Percentiles rank a stretch among this genome's conserved stretches.
Evolutionary conservation across 139 green algal genomes (phyloP).

Genomic region (Yamagishiella unicocca): DNA sequence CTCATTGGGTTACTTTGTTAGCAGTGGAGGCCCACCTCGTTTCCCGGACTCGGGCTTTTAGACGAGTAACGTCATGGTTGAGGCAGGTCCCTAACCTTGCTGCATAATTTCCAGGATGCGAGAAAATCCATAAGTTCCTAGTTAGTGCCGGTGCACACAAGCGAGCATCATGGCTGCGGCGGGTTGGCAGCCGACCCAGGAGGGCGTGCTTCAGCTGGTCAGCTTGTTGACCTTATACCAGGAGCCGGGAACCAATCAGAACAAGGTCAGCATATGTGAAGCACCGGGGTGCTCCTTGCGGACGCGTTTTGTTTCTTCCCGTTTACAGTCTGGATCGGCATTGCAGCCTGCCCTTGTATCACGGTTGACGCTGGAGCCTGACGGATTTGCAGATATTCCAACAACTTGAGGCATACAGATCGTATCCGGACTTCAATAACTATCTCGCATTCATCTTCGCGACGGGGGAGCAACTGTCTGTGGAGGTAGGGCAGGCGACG

Average conservation of each 20-base stretch:
- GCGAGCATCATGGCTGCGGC: conserved; percentile 19
- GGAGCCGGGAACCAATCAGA: conserved; percentile 87
- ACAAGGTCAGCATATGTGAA: conserved; percentile 61
- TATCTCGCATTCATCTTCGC: conserved; percentile 95
- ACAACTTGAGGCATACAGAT: conserved; percentile 84
- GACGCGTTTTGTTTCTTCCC: neutral
- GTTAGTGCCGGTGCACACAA: too few relatives aligned
- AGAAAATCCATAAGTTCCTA: too few relatives aligned
- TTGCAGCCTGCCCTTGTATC: neutral
- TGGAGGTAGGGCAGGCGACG: conserved; percentile 70
- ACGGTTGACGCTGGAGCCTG: neutral
- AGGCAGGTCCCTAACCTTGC: too few relatives aligned
- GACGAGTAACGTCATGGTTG: too few relatives aligned
- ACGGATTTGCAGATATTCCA: conserved; percentile 80
- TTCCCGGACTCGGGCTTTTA: too few relatives aligned
- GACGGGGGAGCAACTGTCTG: conserved; percentile 70
- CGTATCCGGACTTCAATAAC: conserved; percentile 94
- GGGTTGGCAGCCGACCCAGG: conserved; percentile 78
- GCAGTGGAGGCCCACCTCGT: too few relatives aligned
- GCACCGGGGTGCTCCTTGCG: neutral
- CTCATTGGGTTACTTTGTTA: too few relatives aligned
- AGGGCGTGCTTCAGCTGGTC: conserved; percentile 82
- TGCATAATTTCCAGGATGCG: too few relatives aligned
- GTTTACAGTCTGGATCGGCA: neutral
- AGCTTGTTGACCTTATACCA: conserved; percentile 84